phyloP scores from a whole-genome alignment of 345 rosid species.

The Acer campestre region DNA sequence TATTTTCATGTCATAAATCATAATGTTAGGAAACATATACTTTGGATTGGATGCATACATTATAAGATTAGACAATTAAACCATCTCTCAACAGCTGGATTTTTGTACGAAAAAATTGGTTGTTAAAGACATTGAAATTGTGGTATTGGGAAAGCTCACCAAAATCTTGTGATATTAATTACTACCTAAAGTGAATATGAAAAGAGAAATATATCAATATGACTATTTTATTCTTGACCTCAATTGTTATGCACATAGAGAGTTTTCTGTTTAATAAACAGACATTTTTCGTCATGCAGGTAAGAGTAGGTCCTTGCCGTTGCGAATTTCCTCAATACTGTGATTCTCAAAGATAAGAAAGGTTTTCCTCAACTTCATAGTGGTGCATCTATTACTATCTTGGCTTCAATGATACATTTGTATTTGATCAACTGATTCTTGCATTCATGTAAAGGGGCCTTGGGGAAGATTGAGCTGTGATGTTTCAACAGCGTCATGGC shows the following conservation, averaged over 20 bases:
- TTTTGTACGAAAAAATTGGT: background rate
- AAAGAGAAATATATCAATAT: background rate
- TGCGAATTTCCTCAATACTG: slow-evolving; percentile 79
- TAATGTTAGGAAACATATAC: background rate
- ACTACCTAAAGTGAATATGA: background rate
- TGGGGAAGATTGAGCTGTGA: no score
- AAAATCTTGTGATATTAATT: background rate
- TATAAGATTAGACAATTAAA: background rate
- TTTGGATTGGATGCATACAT: background rate
- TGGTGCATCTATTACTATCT: background rate
- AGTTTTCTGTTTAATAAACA: background rate
- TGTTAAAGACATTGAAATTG: no score
- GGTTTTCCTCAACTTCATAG: no score
- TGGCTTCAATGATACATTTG: background rate
- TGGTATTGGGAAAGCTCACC: background rate
- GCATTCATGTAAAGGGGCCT: background rate
- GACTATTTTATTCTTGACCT: background rate
- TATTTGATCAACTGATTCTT: background rate
- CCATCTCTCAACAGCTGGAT: background rate
- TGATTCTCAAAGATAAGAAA: slow-evolving; percentile 52
- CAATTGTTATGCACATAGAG: background rate
- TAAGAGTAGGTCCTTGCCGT: slow-evolving; percentile 64
- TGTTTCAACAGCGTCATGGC: no score
- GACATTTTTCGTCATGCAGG: slow-evolving; percentile 45
- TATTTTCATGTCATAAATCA: no score